These are phyloP conservation scores for Fraxinus pennsylvanica DNA, from an alignment of 257 asterid species.

Conservation along the genomic window DNA sequence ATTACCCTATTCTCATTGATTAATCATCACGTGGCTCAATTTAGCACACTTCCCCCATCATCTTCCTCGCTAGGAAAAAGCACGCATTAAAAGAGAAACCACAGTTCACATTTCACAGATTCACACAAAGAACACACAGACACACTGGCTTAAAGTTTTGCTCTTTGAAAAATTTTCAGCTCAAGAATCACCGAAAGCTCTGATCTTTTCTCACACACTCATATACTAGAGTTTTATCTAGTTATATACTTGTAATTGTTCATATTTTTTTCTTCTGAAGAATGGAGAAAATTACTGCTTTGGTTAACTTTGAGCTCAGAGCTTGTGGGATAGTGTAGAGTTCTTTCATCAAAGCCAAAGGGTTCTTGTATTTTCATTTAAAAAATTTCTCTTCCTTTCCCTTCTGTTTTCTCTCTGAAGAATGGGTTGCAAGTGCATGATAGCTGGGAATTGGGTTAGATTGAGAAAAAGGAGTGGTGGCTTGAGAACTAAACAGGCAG, in stretches of 20 bases:
- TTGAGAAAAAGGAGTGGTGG: slow-evolving; percentile 80
- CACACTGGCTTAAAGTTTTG: slow-evolving; percentile 20
- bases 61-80: slow-evolving; percentile 22
- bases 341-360: slow-evolving; percentile 18
- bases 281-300: slow-evolving; percentile 60
- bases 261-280: slow-evolving; percentile 15
- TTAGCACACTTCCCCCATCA: slow-evolving; percentile 37
- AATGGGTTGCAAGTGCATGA: slow-evolving; percentile 55
- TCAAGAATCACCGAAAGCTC: slow-evolving; percentile 33
- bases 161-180: slow-evolving; percentile 6
- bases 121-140: slow-evolving; percentile 19
- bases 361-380: slow-evolving; percentile 22
- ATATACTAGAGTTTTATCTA: neutral
- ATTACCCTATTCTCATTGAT: slow-evolving; percentile 37
- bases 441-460: slow-evolving; percentile 63
- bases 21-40: slow-evolving; percentile 49
- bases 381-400: neutral
- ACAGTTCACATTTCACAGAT: slow-evolving; percentile 28
- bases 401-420: slow-evolving; percentile 25
- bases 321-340: slow-evolving; percentile 77
- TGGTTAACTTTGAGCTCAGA: slow-evolving; percentile 57
- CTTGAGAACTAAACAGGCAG: slow-evolving; percentile 82
- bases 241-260: neutral
- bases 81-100: slow-evolving; percentile 30
- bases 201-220: slow-evolving; percentile 34